Evolutionary conservation across 1,139 yeast genomes (phyloP).

Genomic region (Debaryomyces singareniensis): DNA sequence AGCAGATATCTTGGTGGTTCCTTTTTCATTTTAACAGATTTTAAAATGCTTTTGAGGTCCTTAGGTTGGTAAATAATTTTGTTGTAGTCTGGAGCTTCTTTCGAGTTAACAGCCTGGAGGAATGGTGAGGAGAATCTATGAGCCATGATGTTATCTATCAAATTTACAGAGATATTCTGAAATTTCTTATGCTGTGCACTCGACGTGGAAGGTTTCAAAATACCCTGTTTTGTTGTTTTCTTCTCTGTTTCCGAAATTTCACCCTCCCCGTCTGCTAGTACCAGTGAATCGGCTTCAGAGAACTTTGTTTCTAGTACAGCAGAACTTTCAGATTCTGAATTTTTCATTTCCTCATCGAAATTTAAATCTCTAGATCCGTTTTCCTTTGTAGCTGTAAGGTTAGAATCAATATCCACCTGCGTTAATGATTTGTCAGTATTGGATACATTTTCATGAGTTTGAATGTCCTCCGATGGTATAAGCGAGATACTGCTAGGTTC

Average conservation of each 20-base stretch:
- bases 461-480: not conserved
- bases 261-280: not conserved
- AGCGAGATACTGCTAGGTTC: no score
- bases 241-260: not conserved
- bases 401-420: constrained; percentile 1
- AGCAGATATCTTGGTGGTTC: constrained; percentile 42
- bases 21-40: constrained; percentile 42
- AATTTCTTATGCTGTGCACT: constrained; percentile 39
- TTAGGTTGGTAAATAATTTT: constrained; percentile 57
- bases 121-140: constrained; percentile 74
- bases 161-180: constrained; percentile 50
- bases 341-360: not conserved
- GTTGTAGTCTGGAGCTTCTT: constrained; percentile 66
- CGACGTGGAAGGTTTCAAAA: constrained; percentile 22
- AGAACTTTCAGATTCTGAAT: not conserved
- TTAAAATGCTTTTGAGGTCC: constrained; percentile 59
- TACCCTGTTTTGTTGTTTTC: constrained; percentile 12
- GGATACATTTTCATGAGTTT: constrained; percentile 2
- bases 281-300: not conserved
- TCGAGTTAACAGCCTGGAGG: constrained; percentile 58
- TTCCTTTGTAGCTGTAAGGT: not conserved
- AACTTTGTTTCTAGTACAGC: no score
- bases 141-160: constrained; percentile 59
- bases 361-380: not conserved
- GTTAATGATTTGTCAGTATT: not conserved